A percentile compares a stretch with the other conserved stretches of the same genome.
Evolutionary conservation across 306 rosid species (phyloP).

Genomic region (Prinsepia uniflora): DNA sequence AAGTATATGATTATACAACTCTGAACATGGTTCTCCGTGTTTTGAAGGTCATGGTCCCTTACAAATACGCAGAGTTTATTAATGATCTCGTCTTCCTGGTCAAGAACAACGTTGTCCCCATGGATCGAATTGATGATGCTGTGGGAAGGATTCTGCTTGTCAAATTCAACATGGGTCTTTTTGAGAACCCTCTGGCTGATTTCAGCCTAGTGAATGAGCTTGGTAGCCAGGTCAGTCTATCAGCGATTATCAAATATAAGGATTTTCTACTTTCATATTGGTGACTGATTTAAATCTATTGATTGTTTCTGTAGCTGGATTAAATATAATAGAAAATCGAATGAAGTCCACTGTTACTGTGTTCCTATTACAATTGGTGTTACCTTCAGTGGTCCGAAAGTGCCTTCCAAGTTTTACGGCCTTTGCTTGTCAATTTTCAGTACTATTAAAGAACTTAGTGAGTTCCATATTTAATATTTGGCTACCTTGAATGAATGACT

Average conservation of each 20-base stretch:
- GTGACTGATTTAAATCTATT: background rate
- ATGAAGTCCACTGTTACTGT: background rate
- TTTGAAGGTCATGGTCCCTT: conserved; percentile 86
- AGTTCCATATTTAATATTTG: background rate
- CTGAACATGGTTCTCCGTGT: conserved; percentile 23
- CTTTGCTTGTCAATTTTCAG: background rate
- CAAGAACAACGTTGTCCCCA: conserved; percentile 63
- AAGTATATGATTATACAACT: conserved; percentile 16
- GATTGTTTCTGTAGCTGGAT: background rate
- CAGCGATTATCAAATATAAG: conserved; percentile 7
- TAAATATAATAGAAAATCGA: background rate
- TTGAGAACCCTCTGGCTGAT: conserved; percentile 88
- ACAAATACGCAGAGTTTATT: conserved; percentile 59
- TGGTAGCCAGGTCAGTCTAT: conserved; percentile 75
- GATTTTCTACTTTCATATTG: background rate
- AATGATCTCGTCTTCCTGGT: conserved; percentile 64
- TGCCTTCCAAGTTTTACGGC: background rate
- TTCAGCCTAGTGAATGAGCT: conserved; percentile 77
- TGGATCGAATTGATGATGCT: conserved; percentile 90
- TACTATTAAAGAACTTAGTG: background rate
- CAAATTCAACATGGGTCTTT: conserved; percentile 88
- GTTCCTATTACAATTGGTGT: background rate
- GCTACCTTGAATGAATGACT: conserved; percentile 6
- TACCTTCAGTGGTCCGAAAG: background rate
- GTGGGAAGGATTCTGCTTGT: conserved; percentile 78